phyloP scores from a whole-genome alignment of 805 yeast genomes.

The Myxozyma monticola region DNA sequence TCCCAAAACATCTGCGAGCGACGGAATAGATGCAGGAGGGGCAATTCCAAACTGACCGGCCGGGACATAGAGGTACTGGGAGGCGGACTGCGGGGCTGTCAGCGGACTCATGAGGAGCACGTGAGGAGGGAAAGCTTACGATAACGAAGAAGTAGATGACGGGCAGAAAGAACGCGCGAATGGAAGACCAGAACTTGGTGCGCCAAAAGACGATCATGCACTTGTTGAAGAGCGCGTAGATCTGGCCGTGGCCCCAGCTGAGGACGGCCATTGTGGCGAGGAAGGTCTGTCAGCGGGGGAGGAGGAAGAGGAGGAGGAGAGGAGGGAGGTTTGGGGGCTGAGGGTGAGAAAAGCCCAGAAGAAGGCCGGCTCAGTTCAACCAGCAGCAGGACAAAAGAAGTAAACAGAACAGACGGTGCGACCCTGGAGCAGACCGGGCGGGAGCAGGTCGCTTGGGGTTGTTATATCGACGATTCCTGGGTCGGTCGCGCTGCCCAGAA shows the following conservation, averaged over 20 bases:
- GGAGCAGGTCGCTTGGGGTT: too few relatives aligned
- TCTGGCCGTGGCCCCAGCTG: constrained; percentile 11
- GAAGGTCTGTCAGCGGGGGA: too few relatives aligned
- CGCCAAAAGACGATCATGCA: constrained; percentile 25
- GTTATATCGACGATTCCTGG: too few relatives aligned
- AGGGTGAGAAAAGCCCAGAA: too few relatives aligned
- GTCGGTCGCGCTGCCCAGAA: too few relatives aligned
- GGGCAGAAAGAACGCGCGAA: constrained; percentile 38
- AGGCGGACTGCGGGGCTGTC: constrained; percentile 10
- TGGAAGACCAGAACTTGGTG: constrained; percentile 35
- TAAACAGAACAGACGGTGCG: too few relatives aligned
- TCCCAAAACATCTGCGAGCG: constrained; percentile 33
- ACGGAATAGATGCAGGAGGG: constrained; percentile 31
- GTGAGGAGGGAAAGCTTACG: neutral
- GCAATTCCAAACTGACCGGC: constrained; percentile 38
- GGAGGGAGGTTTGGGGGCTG: too few relatives aligned
- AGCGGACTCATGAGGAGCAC: neutral
- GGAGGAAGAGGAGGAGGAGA: too few relatives aligned
- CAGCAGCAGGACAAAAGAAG: too few relatives aligned
- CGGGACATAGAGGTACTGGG: constrained; percentile 20
- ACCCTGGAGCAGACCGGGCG: too few relatives aligned
- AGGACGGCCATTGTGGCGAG: too few relatives aligned
- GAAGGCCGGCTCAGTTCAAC: too few relatives aligned
- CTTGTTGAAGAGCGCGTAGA: constrained; percentile 22
- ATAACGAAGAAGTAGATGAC: constrained; percentile 32